Percentiles rank a stretch among this genome's conserved stretches.
Evolutionary conservation across 2,329 filamentous ascomycete genomes (phyloP).

Genomic region (Pseudogymnoascus sp.): DNA sequence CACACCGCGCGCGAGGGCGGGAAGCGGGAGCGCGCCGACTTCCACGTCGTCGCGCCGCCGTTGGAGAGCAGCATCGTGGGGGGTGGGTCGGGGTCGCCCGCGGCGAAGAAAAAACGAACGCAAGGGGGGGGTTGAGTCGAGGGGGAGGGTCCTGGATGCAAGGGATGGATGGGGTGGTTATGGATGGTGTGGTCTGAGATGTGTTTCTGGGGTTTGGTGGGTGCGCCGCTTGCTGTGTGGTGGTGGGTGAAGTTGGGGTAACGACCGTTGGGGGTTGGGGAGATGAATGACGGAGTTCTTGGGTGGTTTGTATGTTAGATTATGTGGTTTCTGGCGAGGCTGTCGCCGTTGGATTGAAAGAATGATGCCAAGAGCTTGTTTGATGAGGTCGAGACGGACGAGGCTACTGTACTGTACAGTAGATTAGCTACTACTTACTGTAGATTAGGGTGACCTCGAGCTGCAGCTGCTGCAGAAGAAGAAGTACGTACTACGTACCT

Average conservation of each 20-base stretch:
- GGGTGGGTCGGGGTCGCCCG: slow-evolving; percentile 25
- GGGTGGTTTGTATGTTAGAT: no score
- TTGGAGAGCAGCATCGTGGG: slow-evolving; percentile 85
- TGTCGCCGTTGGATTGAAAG: slow-evolving; percentile 13
- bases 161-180: background rate
- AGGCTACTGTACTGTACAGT: background rate
- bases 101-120: background rate
- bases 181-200: no score
- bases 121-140: background rate
- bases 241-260: background rate
- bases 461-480: background rate
- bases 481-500: background rate
- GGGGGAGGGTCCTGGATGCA: background rate
- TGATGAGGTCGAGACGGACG: background rate
- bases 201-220: no score
- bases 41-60: slow-evolving; percentile 76
- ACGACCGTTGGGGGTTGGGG: background rate
- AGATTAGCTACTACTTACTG: no score
- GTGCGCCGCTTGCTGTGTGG: background rate
- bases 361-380: slow-evolving; percentile 15
- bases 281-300: slow-evolving; percentile 13
- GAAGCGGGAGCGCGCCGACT: slow-evolving; percentile 71
- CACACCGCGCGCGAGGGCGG: slow-evolving; percentile 67
- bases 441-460: background rate
- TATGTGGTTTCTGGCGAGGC: no score